These are phyloP conservation scores for Phanerochaete sordida DNA, from an alignment of 768 basidiomycete genomes.

Conservation along the genomic window DNA sequence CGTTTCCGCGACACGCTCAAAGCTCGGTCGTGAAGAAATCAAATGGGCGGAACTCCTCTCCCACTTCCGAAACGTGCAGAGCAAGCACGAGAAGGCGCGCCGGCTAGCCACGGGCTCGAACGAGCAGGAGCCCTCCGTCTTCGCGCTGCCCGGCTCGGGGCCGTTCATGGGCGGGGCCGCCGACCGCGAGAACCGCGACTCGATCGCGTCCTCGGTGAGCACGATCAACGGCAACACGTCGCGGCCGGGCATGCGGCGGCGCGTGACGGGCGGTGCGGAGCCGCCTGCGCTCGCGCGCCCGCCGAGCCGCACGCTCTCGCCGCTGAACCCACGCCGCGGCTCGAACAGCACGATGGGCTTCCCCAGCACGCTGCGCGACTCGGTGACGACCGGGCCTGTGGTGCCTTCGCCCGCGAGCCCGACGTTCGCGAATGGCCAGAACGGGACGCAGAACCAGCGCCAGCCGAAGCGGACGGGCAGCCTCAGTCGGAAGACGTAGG, in stretches of 20 bases:
- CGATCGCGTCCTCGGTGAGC: not conserved
- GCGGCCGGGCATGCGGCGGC: slow-evolving; percentile 54
- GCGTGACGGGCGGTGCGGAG: slow-evolving; percentile 51
- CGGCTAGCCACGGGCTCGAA: slow-evolving; percentile 64
- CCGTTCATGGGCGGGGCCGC: not conserved
- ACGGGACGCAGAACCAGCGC: slow-evolving; percentile 29
- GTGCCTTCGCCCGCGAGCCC: slow-evolving; percentile 29
- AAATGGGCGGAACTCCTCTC: slow-evolving; percentile 94
- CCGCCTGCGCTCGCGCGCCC: slow-evolving; percentile 23
- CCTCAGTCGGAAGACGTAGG: slow-evolving; percentile 33
- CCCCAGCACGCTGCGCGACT: not conserved
- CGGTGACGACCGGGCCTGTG: slow-evolving; percentile 14
- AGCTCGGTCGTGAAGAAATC: slow-evolving; percentile 81
- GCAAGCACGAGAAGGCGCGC: slow-evolving; percentile 88
- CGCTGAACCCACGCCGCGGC: slow-evolving; percentile 69
- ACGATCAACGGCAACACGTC: slow-evolving; percentile 11
- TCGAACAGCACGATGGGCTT: slow-evolving; percentile 25
- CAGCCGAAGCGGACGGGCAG: slow-evolving; percentile 41
- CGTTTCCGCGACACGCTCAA: slow-evolving; percentile 62
- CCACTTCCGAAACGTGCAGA: slow-evolving; percentile 90
- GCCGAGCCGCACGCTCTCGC: slow-evolving; percentile 47
- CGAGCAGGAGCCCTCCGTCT: slow-evolving; percentile 35
- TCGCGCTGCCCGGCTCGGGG: slow-evolving; percentile 44
- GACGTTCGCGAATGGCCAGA: slow-evolving; percentile 22
- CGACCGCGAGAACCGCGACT: slow-evolving; percentile 6